Percentiles rank a stretch among this genome's conserved stretches.
Evolutionary conservation across 2,329 filamentous ascomycete species (phyloP).

Genomic region (Talaromyces sp.): DNA sequence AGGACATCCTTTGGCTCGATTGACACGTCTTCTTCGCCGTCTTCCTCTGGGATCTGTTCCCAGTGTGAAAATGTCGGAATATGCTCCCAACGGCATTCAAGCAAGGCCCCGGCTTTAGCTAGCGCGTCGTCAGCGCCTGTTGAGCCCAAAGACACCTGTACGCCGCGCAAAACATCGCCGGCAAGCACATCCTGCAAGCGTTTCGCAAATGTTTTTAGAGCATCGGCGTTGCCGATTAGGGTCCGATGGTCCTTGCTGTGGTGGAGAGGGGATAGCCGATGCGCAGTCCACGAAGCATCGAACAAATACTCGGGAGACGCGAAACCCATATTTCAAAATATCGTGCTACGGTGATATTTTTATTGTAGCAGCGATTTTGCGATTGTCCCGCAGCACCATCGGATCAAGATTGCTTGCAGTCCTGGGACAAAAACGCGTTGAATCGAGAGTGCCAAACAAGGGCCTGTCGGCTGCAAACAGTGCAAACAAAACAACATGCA

Average conservation of each 20-base stretch:
- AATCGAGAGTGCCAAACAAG: background rate
- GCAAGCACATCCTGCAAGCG: constrained; percentile 46
- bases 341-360: background rate
- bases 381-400: constrained; percentile 10
- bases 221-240: constrained; percentile 28
- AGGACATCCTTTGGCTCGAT: constrained; percentile 24
- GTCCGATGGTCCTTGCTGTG: constrained; percentile 36
- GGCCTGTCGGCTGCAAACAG: background rate
- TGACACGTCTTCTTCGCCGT: constrained; percentile 12
- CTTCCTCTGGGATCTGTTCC: constrained; percentile 16
- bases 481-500: constrained; percentile 1
- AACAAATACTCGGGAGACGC: constrained; percentile 38
- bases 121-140: constrained; percentile 32
- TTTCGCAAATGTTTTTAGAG: constrained; percentile 42
- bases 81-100: constrained; percentile 42
- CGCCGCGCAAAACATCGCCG: constrained; percentile 44
- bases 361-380: background rate
- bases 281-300: constrained; percentile 50
- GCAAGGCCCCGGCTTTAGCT: constrained; percentile 35
- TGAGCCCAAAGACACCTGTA: constrained; percentile 34
- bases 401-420: background rate
- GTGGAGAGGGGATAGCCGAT: constrained; percentile 51
- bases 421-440: background rate
- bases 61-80: constrained; percentile 21
- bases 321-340: constrained; percentile 20